Percentiles rank a stretch among this genome's conserved stretches.
Conservation (phyloP, 345 rosid species). For the Boechera divaricarpa region DNA sequence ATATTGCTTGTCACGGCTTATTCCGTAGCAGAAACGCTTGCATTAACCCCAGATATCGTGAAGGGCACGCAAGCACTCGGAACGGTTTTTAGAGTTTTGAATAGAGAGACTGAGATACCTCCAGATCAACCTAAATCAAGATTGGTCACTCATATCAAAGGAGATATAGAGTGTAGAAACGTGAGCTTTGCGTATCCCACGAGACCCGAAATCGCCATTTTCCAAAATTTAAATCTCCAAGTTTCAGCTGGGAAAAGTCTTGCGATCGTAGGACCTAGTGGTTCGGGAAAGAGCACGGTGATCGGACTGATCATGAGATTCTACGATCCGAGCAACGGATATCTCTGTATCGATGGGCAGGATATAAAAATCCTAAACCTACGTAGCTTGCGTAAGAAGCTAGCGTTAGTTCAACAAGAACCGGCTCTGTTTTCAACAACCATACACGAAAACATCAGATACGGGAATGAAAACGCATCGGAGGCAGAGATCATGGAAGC, state of each 20-base stretch:
- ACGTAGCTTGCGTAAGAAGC: slow-evolving; percentile 62
- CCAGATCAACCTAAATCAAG: slow-evolving; percentile 53
- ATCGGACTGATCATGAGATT: slow-evolving; percentile 72
- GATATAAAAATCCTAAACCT: slow-evolving; percentile 64
- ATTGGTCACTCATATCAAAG: slow-evolving; percentile 52
- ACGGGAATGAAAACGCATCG: slow-evolving; percentile 67
- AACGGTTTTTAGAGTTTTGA: slow-evolving; percentile 69
- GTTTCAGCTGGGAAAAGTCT: slow-evolving; percentile 66
- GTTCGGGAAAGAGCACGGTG: slow-evolving; percentile 87
- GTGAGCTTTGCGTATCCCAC: slow-evolving; percentile 72
- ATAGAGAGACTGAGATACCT: slow-evolving; percentile 58
- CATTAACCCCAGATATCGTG: slow-evolving; percentile 82
- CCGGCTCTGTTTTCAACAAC: slow-evolving; percentile 80
- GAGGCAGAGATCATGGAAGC: slow-evolving; percentile 76
- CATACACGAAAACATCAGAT: slow-evolving; percentile 73
- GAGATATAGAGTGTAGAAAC: slow-evolving; percentile 63
- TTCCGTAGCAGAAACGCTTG: slow-evolving; percentile 76
- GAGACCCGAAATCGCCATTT: slow-evolving; percentile 63
- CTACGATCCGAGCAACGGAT: slow-evolving; percentile 67
- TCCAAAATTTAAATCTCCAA: slow-evolving; percentile 56
- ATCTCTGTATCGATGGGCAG: slow-evolving; percentile 62
- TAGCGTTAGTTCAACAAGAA: slow-evolving; percentile 85
- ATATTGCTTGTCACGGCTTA: slow-evolving; percentile 69
- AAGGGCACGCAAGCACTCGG: slow-evolving; percentile 87
- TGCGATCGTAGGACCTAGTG: slow-evolving; percentile 80